Evolutionary conservation across 225 moss, liverwort and hornwort genomes (phyloP).

Genomic region (Sphagnum contortum): DNA sequence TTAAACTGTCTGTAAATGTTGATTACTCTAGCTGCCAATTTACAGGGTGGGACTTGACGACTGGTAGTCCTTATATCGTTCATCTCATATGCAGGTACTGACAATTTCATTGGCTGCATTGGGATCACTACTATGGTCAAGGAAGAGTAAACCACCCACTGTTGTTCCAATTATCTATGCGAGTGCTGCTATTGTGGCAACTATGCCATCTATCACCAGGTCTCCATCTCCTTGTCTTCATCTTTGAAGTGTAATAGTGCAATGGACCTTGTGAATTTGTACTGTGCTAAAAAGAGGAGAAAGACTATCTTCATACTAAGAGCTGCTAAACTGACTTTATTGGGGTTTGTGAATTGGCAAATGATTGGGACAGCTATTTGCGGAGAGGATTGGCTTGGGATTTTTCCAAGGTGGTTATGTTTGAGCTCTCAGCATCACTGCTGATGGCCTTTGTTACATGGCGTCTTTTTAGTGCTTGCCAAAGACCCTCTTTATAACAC

Average conservation of each 20-base stretch:
- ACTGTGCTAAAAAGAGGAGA: too few species aligned
- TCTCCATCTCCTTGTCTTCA: background rate
- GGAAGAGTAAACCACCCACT: conserved; percentile 80
- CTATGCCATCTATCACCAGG: conserved; percentile 87
- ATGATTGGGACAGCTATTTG: conserved; percentile 45
- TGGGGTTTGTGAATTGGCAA: too few species aligned
- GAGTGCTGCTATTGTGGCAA: conserved; percentile 59
- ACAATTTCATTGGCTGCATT: conserved; percentile 82
- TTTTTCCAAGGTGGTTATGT: conserved; percentile 59
- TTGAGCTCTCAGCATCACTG: conserved; percentile 66
- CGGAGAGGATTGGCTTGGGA: conserved; percentile 68
- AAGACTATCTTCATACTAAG: too few species aligned
- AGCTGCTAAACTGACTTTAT: too few species aligned
- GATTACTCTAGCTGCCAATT: too few species aligned
- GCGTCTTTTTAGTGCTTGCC: conserved; percentile 74
- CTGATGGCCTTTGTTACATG: conserved; percentile 64
- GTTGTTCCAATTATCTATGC: conserved; percentile 69
- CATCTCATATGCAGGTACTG: conserved; percentile 28
- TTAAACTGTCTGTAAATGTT: too few species aligned
- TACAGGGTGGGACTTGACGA: background rate
- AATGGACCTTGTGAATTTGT: too few species aligned
- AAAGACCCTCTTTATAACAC: conserved; percentile 27
- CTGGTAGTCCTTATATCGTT: too few species aligned
- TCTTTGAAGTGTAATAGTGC: too few species aligned
- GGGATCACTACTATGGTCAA: conserved; percentile 85